phyloP scores from a whole-genome alignment of 2,329 filamentous ascomycete genomes.

The Ascochyta viciae-villosae region DNA sequence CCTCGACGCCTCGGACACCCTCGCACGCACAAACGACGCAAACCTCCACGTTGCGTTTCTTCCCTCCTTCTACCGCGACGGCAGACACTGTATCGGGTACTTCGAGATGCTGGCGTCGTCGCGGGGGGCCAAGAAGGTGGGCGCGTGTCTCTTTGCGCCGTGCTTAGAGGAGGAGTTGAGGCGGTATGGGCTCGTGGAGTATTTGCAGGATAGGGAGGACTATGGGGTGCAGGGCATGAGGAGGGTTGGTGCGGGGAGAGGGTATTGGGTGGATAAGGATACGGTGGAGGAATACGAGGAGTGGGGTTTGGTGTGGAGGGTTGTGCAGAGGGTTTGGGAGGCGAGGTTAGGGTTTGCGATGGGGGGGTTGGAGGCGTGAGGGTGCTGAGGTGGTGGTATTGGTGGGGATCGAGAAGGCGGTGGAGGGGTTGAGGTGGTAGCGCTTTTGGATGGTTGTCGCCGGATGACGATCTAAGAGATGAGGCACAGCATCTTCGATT shows the following conservation, averaged over 20 bases:
- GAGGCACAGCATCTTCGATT: too few species aligned
- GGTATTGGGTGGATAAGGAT: constrained; percentile 17
- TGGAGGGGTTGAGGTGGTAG: background rate
- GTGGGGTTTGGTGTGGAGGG: constrained; percentile 1
- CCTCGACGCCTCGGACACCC: background rate
- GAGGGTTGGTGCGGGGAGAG: constrained; percentile 6
- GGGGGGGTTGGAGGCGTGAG: background rate
- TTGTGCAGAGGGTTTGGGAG: constrained; percentile 9
- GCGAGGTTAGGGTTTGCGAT: background rate
- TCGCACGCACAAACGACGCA: background rate
- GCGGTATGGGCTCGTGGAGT: constrained; percentile 12
- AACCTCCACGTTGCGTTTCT: constrained; percentile 22
- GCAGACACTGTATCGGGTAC: constrained; percentile 23
- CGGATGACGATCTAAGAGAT: too few species aligned
- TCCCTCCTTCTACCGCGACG: constrained; percentile 26
- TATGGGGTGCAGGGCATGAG: background rate
- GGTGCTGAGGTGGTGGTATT: background rate
- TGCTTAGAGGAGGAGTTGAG: constrained; percentile 13
- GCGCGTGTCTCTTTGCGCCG: constrained; percentile 19
- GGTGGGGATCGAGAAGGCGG: background rate
- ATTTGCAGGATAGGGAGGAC: background rate
- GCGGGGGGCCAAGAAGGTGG: background rate
- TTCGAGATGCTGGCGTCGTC: background rate
- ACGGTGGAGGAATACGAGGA: constrained; percentile 8
- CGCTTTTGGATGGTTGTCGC: too few species aligned